A percentile compares a stretch with the other conserved stretches of the same genome.
These are phyloP conservation scores for Rhizopogon vinicolor DNA, from an alignment of 768 basidiomycete genomes.

Conservation along the genomic window DNA sequence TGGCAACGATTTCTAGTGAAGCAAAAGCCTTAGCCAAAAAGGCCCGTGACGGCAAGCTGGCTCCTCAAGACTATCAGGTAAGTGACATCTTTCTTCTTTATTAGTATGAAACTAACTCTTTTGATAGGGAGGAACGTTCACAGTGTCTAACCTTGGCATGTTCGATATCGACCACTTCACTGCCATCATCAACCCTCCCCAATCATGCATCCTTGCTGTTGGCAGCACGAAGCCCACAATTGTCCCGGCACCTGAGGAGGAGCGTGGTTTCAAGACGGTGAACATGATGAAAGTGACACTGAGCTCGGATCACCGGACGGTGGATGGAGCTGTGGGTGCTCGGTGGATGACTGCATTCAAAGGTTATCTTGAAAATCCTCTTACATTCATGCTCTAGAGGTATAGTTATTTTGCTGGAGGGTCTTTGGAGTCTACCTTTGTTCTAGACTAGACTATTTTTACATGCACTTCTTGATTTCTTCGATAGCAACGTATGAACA, in stretches of 20 bases:
- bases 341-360: constrained; percentile 92
- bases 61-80: constrained; percentile 95
- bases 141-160: constrained; percentile 99
- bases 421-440: background rate
- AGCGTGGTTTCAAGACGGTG: constrained; percentile 91
- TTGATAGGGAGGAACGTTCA: constrained; percentile 89
- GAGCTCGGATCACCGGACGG: constrained; percentile 91
- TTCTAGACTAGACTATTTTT: constrained; percentile 1
- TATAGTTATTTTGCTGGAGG: background rate
- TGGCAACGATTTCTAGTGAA: constrained; percentile 89
- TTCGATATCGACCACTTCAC: constrained; percentile 93
- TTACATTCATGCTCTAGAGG: constrained; percentile 90
- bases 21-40: constrained; percentile 91
- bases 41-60: constrained; percentile 94
- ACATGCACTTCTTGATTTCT: background rate
- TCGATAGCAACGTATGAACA: no score
- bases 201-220: constrained; percentile 96
- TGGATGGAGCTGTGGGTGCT: constrained; percentile 95
- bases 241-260: constrained; percentile 82
- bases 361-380: constrained; percentile 92
- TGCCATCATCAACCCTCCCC: constrained; percentile 98
- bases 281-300: constrained; percentile 95
- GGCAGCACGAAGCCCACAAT: constrained; percentile 84
- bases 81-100: constrained; percentile 5
- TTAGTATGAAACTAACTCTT: background rate